Conservation (phyloP, 306 rosid species). For the Quercus robur region DNA sequence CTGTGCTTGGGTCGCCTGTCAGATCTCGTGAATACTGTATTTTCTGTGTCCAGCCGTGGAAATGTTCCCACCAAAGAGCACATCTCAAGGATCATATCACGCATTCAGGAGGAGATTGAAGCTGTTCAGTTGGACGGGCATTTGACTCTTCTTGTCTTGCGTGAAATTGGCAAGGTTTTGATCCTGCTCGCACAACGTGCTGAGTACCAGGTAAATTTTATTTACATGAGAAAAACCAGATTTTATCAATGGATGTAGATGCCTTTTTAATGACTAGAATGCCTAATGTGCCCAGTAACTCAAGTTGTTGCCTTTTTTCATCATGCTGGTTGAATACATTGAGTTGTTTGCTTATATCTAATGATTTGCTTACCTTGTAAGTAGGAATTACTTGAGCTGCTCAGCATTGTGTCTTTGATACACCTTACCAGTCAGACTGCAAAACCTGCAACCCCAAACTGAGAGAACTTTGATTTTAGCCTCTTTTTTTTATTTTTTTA, state of each 20-base stretch:
- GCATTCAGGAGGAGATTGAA: slow-evolving; percentile 94
- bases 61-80: slow-evolving; percentile 94
- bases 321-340: background rate
- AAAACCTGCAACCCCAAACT: background rate
- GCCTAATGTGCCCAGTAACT: no score
- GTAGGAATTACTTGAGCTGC: background rate
- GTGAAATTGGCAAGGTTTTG: slow-evolving; percentile 93
- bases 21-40: slow-evolving; percentile 86
- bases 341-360: background rate
- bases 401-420: background rate
- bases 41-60: slow-evolving; percentile 94
- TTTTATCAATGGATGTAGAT: background rate
- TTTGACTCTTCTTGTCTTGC: slow-evolving; percentile 93
- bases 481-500: background rate
- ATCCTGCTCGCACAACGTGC: slow-evolving; percentile 77
- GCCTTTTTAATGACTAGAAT: background rate
- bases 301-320: background rate
- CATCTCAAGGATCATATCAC: slow-evolving; percentile 70
- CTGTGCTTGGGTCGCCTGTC: slow-evolving; percentile 91
- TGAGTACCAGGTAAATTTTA: slow-evolving; percentile 75
- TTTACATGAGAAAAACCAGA: background rate
- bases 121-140: slow-evolving; percentile 92
- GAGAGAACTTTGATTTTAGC: background rate
- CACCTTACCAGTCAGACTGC: background rate
- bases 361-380: background rate